These are phyloP conservation scores for Mucor circinelloides DNA, from an alignment of 371 early-diverging fungal species.

Conservation along the genomic window DNA sequence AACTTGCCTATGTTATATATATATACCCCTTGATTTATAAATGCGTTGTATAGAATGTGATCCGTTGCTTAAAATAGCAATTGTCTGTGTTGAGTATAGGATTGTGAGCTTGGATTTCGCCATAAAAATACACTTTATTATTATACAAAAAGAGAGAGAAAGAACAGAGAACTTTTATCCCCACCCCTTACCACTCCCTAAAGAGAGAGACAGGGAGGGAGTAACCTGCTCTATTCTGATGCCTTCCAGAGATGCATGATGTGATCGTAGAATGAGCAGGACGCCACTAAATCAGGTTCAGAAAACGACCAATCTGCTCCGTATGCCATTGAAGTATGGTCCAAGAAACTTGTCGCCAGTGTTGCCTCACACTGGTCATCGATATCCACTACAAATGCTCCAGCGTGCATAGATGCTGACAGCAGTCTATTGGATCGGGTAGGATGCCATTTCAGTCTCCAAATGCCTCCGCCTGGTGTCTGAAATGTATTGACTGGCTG, in stretches of 20 bases:
- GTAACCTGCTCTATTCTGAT: neutral
- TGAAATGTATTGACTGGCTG: slow-evolving; percentile 67
- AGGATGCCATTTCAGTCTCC: slow-evolving; percentile 95
- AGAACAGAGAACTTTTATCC: neutral
- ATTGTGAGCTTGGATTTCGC: neutral
- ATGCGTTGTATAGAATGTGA: neutral
- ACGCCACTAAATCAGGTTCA: slow-evolving; percentile 62
- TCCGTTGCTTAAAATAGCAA: neutral
- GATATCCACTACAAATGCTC: slow-evolving; percentile 47
- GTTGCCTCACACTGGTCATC: neutral
- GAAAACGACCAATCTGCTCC: slow-evolving; percentile 90
- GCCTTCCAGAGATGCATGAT: slow-evolving; percentile 79
- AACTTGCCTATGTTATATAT: neutral
- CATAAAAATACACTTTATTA: neutral
- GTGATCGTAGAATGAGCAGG: slow-evolving; percentile 96
- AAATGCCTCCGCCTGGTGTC: slow-evolving; percentile 86
- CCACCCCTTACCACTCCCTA: neutral
- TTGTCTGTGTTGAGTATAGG: neutral
- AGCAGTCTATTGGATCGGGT: slow-evolving; percentile 59
- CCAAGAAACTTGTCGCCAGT: slow-evolving; percentile 52
- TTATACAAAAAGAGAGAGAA: neutral
- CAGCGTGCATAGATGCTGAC: slow-evolving; percentile 88
- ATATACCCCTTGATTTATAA: neutral
- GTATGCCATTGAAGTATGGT: slow-evolving; percentile 87
- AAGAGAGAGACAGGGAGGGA: neutral